Percentiles rank a stretch among this genome's conserved stretches.
Conservation (phyloP, 768 basidiomycete species). For the Sistotremastrum suecicum region DNA sequence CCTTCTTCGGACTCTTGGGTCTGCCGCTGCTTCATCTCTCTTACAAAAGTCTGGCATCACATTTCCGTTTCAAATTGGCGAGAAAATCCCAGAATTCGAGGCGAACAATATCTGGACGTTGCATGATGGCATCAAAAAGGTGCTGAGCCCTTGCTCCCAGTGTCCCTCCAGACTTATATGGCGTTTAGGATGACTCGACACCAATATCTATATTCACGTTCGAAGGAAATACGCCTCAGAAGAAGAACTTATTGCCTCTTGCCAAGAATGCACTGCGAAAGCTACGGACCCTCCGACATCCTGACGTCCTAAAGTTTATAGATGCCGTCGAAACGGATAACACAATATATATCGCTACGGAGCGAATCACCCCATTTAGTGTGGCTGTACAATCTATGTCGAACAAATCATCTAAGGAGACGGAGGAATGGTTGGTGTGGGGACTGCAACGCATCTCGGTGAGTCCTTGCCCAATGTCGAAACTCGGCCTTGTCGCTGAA, state of each 20-base stretch:
- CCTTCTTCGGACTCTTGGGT: slow-evolving; percentile 67
- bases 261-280: slow-evolving; percentile 87
- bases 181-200: slow-evolving; percentile 68
- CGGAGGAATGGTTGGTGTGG: slow-evolving; percentile 88
- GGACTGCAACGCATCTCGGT: slow-evolving; percentile 85
- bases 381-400: slow-evolving; percentile 47
- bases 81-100: slow-evolving; percentile 53
- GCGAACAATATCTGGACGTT: slow-evolving; percentile 66
- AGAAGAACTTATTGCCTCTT: slow-evolving; percentile 49
- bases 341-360: slow-evolving; percentile 85
- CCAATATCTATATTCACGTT: slow-evolving; percentile 88
- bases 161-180: slow-evolving; percentile 5
- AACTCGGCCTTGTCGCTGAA: slow-evolving; percentile 3
- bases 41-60: slow-evolving; percentile 88
- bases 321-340: slow-evolving; percentile 86
- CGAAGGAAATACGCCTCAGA: slow-evolving; percentile 49
- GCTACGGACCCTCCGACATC: slow-evolving; percentile 83
- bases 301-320: slow-evolving; percentile 91
- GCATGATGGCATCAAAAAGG: slow-evolving; percentile 81
- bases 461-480: slow-evolving; percentile 16
- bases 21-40: slow-evolving; percentile 77
- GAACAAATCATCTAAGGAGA: slow-evolving; percentile 44
- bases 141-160: slow-evolving; percentile 18
- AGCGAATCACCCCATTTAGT: slow-evolving; percentile 71
- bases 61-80: slow-evolving; percentile 74